These are phyloP conservation scores for Penicillium sp. DNA, from an alignment of 2,329 filamentous ascomycete genomes.

Conservation along the genomic window DNA sequence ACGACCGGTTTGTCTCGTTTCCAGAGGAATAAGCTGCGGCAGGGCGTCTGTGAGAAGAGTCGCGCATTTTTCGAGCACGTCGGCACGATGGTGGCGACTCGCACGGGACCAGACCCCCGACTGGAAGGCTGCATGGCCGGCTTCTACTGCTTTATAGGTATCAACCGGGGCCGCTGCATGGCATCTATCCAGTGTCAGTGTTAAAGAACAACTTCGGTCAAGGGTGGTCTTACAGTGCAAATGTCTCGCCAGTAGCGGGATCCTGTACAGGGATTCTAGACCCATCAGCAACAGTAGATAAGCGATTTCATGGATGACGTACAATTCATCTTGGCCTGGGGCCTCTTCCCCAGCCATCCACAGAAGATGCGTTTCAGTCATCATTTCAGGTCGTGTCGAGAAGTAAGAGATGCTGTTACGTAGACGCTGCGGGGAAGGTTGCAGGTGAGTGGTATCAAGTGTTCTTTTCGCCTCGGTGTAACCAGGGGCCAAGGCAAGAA, in stretches of 20 bases:
- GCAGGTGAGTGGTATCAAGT: neutral
- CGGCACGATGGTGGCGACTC: conserved; percentile 20
- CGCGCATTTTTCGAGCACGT: conserved; percentile 22
- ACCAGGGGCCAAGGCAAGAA: neutral
- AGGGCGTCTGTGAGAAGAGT: conserved; percentile 32
- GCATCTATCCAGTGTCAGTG: conserved; percentile 12
- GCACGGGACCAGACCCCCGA: conserved; percentile 21
- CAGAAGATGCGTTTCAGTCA: conserved; percentile 6
- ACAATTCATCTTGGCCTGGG: conserved; percentile 12
- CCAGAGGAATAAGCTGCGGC: conserved; percentile 58
- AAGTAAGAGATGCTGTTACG: neutral
- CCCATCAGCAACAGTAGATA: neutral
- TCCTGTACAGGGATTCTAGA: conserved; percentile 19
- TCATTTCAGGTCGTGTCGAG: neutral
- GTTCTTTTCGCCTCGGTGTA: neutral
- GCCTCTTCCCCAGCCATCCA: conserved; percentile 20
- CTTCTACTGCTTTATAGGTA: conserved; percentile 10
- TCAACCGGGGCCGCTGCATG: conserved; percentile 18
- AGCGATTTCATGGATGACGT: neutral
- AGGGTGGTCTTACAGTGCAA: conserved; percentile 14
- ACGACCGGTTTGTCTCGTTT: conserved; percentile 67
- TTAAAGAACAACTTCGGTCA: accelerated
- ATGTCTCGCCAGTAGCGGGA: conserved; percentile 19
- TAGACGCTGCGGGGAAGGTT: neutral
- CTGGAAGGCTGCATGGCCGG: conserved; percentile 13